Base-by-base conservation (phyloP, 768 basidiomycete species). In the Pleurotus salmoneostramineus region DNA sequence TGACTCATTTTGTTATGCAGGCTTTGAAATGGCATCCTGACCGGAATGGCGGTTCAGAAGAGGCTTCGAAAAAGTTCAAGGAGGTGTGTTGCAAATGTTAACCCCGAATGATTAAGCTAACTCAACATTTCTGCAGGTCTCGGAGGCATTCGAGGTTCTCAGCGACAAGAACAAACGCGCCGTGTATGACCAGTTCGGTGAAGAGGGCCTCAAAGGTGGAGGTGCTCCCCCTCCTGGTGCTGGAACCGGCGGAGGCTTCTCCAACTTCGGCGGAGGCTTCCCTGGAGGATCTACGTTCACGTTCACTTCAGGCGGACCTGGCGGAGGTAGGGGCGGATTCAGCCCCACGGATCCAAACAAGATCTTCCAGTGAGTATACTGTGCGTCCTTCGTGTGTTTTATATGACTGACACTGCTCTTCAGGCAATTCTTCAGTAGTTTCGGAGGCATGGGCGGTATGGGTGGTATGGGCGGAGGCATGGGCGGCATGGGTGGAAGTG, bases 1-100 rank as follows among this genome's bases (percentile, higher is more conserved):
- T 40, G 37, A n/a, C n/a, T n/a, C n/a, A n/a, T n/a, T n/a, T n/a
- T n/a, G n/a, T n/a, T n/a, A n/a, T n/a, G n/a, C n/a, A 77, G 89
- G 93, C 94, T 48, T 71, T 97, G 70, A 94, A 92, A 83, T 92
- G 91, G 88, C 96, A 98, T 71, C 95, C 95, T 37, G 95, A 97
- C 69, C 83, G 95, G 40, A 96, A 97, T 67, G 74, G 75, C 56
- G 91, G 92, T 32, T 88, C 90, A 50, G 95, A 95, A 63, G 88
- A 87, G 62, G 90, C 96, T 0, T 87, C 83, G 2, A 80, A 83
- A 70, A 96, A 91, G 72, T 98, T 99, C 73, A 95, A 99, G 75
- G 84, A 95, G 82, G 94, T 88, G 43, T 31, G 77, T 11, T 42
- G 37, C 48, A 43, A 32, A 50, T 50, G 50, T 15, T 21, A 27